A percentile compares a stretch with the other conserved stretches of the same genome.
These are phyloP conservation scores for Hippophae rhamnoides DNA, from an alignment of 306 rosid genomes.

Conservation along the genomic window DNA sequence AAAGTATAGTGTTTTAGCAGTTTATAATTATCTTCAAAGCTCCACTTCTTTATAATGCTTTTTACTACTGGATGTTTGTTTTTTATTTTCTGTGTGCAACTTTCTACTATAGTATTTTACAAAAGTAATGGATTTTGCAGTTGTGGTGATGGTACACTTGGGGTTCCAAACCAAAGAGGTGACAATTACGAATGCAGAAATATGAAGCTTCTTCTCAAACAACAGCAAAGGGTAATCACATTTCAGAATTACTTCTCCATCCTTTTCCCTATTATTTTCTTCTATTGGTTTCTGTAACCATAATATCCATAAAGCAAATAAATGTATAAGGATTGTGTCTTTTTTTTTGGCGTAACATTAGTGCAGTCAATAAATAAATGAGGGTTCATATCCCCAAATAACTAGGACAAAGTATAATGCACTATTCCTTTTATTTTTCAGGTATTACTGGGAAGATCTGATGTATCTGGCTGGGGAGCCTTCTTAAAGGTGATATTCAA, in stretches of 20 bases:
- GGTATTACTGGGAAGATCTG: slow-evolving; percentile 98
- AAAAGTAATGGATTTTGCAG: slow-evolving; percentile 39
- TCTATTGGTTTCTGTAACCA: neutral
- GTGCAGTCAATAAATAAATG: no score
- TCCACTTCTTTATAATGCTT: no score
- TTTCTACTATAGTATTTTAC: neutral
- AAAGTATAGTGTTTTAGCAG: neutral
- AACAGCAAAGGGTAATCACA: slow-evolving; percentile 78
- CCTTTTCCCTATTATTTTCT: slow-evolving; percentile 7
- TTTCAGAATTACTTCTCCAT: slow-evolving; percentile 18
- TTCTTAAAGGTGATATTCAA: slow-evolving; percentile 63
- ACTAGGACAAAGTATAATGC: neutral
- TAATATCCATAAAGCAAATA: no score
- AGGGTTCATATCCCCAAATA: no score
- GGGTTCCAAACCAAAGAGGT: slow-evolving; percentile 94
- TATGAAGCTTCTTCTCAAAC: slow-evolving; percentile 99
- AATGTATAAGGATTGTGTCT: no score
- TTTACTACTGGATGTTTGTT: no score
- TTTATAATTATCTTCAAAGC: neutral
- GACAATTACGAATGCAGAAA: slow-evolving; percentile 99
- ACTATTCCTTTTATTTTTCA: slow-evolving; percentile 23
- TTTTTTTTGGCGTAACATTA: no score
- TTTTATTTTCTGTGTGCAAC: neutral
- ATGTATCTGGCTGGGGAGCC: slow-evolving; percentile 99
- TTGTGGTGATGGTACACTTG: slow-evolving; percentile 95